Evolutionary conservation across 441 rosid genomes (phyloP).

Genomic region (Corymbia citriodora): DNA sequence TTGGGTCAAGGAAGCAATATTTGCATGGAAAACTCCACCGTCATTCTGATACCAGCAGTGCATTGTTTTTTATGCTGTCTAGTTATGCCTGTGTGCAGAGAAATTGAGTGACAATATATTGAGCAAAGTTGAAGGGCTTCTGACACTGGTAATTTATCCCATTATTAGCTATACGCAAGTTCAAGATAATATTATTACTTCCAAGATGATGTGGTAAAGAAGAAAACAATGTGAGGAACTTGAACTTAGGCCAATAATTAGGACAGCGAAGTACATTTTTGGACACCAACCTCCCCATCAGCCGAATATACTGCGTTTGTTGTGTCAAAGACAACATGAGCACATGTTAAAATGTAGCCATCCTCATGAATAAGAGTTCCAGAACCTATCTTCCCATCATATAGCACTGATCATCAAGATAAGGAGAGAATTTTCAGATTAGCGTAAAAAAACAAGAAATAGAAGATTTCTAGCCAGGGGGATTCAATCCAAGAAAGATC

Average conservation of each 20-base stretch:
- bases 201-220: background rate
- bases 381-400: background rate
- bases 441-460: background rate
- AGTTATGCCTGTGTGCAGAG: background rate
- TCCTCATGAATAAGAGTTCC: background rate
- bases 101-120: background rate
- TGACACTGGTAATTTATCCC: background rate
- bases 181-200: background rate
- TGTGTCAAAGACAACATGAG: background rate
- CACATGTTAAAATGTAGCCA: background rate
- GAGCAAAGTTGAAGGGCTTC: background rate
- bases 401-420: background rate
- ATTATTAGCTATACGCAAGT: background rate
- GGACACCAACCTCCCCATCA: background rate
- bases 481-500: background rate
- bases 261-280: background rate
- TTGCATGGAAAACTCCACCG: background rate
- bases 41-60: background rate
- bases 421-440: background rate
- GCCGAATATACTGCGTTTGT: background rate
- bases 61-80: background rate
- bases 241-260: background rate
- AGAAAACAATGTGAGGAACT: background rate
- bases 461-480: background rate
- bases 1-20: background rate